phyloP scores from a whole-genome alignment of 176 grass and related monocot species.

The Aegilops longissima region DNA sequence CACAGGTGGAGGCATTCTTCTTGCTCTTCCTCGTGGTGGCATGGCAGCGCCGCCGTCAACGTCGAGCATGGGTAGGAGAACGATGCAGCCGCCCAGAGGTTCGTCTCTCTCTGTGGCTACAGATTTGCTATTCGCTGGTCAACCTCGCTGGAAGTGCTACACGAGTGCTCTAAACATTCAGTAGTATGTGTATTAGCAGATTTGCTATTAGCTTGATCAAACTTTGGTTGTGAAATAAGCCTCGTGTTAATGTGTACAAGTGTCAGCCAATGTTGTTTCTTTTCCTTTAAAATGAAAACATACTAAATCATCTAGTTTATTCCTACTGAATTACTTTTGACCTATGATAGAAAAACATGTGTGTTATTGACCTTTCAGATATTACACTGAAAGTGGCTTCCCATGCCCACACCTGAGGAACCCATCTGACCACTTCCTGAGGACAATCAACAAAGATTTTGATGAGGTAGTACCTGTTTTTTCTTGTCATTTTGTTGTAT shows the following conservation, averaged over 20 bases:
- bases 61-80: too few relatives aligned
- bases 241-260: too few relatives aligned
- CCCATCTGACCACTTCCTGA: conserved; percentile 45
- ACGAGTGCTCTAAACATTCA: neutral
- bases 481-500: neutral
- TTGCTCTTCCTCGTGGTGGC: too few relatives aligned
- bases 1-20: too few relatives aligned
- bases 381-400: conserved; percentile 23
- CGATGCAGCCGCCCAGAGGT: too few relatives aligned
- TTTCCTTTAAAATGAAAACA: neutral
- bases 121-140: too few relatives aligned
- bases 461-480: conserved; percentile 24
- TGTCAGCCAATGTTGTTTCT: neutral
- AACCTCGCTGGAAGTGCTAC: too few relatives aligned
- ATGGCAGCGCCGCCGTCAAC: too few relatives aligned
- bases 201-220: neutral
- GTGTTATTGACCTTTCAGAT: too few relatives aligned
- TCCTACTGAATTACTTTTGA: neutral
- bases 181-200: neutral
- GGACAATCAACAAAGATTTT: conserved; percentile 56
- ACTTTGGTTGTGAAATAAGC: neutral
- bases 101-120: too few relatives aligned
- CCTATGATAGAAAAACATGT: too few relatives aligned
- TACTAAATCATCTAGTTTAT: neutral
- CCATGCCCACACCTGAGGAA: conserved; percentile 41